Evolutionary conservation across 192 early-diverging fungal species (phyloP), one percentile per base, ranked within the genome.

Genomic region (Entophlyctis luteolus): DNA sequence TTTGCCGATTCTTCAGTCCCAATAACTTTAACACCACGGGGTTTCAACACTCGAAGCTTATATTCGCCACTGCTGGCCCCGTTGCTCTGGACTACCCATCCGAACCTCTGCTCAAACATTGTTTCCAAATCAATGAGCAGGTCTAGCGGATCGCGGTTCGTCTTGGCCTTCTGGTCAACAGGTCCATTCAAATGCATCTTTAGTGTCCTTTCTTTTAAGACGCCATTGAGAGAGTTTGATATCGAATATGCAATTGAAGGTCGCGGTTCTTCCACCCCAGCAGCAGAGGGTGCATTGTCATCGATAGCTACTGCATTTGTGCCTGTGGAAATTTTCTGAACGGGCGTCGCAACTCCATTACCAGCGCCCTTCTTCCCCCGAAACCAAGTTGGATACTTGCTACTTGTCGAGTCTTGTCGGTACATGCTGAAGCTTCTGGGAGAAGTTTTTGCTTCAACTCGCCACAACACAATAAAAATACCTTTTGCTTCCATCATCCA

Each of bases 41-140:
- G 66, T 59, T 59, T 68, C 31, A 47, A 42, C 23, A 68, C 66
- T 35, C 34, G 55, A 8, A 68, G 34, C 54, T 68, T 68, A 34
- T 47, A 68, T 48, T 63, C 62, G 32, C 62, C 62, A 25, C 22
- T 31, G 2, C 47, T 10, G 10, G 14, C 12, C 10, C 62, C 62
- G 45, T 63, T 63, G 31, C 28, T 63, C 50, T 68, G 54, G 38
- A 68, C 32, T 48, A 68, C 38, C 66, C 54, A 59, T 31, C 66
- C 66, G 6, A 59, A 48, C 49, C 55, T 58, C 27, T 54, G 34
- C 18, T 59, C 57, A 48, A 68, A 68, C 1, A 56, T 10, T 12
- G 25, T 36, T 35, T 59, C 57, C 5, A 59, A 20, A 47, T 56
- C 66, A 10, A 68, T 62, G 6, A 68, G 32, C 29, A 68, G 54